Evolutionary conservation across 1,284 basidiomycete genomes (phyloP).

Genomic region (Ustilago lituana): DNA sequence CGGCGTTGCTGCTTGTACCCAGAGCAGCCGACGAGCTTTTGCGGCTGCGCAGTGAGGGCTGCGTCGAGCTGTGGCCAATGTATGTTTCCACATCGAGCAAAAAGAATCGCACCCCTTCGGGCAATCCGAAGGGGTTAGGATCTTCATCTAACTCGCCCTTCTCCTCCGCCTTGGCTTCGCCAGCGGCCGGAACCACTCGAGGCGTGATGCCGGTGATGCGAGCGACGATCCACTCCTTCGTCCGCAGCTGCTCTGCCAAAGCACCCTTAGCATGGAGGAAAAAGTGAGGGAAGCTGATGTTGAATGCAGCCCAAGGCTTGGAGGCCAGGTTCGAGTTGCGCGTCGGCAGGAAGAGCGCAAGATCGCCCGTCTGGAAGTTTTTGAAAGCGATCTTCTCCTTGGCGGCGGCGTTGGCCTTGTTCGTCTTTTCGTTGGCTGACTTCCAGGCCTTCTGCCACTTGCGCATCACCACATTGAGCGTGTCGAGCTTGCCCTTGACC

Average conservation of each 20-base stretch:
- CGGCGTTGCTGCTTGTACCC: neutral
- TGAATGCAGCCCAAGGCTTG: constrained; percentile 63
- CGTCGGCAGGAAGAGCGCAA: constrained; percentile 94
- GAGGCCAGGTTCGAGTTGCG: constrained; percentile 77
- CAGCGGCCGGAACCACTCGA: constrained; percentile 70
- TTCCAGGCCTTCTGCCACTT: constrained; percentile 94
- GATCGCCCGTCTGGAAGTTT: constrained; percentile 71
- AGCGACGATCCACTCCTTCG: constrained; percentile 87
- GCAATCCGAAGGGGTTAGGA: constrained; percentile 72
- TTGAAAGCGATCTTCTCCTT: constrained; percentile 70
- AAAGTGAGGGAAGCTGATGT: constrained; percentile 90
- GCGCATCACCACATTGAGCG: constrained; percentile 77
- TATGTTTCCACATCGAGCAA: constrained; percentile 88
- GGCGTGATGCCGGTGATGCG: constrained; percentile 88
- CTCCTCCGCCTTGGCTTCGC: constrained; percentile 7
- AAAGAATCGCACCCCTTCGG: constrained; percentile 90
- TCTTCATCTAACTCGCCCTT: constrained; percentile 10
- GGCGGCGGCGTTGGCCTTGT: constrained; percentile 66
- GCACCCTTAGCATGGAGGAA: constrained; percentile 81
- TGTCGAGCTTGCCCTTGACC: constrained; percentile 76
- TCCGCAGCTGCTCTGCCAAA: constrained; percentile 77
- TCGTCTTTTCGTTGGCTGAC: constrained; percentile 78
- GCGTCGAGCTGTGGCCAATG: constrained; percentile 32
- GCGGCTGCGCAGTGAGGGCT: constrained; percentile 26
- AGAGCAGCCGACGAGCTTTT: constrained; percentile 38